phyloP scores from a whole-genome alignment of 2,329 filamentous ascomycete species.

The Monosporascus sp. region DNA sequence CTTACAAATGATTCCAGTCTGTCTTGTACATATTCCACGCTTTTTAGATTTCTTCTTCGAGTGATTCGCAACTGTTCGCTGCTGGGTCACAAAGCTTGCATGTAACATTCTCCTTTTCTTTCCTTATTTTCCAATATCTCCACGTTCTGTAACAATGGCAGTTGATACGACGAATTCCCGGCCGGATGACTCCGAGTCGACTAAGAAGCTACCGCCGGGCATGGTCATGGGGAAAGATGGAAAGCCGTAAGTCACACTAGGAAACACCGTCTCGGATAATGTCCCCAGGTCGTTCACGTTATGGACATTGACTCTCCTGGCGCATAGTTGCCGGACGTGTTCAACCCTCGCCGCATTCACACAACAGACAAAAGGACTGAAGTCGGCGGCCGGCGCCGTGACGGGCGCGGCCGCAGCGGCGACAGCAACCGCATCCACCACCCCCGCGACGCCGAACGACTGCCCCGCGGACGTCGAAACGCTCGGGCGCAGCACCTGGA shows the following conservation, averaged over 20 bases:
- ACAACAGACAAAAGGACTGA: constrained; percentile 43
- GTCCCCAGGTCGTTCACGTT: too few relatives aligned
- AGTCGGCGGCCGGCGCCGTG: constrained; percentile 30
- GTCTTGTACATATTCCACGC: not conserved
- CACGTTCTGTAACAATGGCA: constrained; percentile 33
- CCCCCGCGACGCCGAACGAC: constrained; percentile 46
- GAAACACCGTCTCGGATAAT: too few relatives aligned
- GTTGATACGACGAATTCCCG: constrained; percentile 30
- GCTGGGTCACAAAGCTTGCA: not conserved
- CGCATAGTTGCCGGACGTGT: constrained; percentile 59
- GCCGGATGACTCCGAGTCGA: constrained; percentile 16
- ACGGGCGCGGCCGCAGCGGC: constrained; percentile 5
- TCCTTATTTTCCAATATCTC: constrained; percentile 1
- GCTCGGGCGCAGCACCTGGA: constrained; percentile 88
- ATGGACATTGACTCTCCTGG: not conserved
- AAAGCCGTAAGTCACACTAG: constrained; percentile 62
- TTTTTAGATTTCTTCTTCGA: not conserved
- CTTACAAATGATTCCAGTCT: not conserved
- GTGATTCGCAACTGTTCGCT: not conserved
- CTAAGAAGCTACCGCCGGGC: constrained; percentile 61
- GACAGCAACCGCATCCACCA: constrained; percentile 4
- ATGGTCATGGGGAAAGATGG: constrained; percentile 74
- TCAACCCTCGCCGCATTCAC: constrained; percentile 59
- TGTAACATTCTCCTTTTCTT: not conserved
- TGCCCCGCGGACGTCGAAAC: constrained; percentile 88